Evolutionary conservation across 2,329 filamentous ascomycete genomes (phyloP).

Genomic region (Trichoderma endophyticum): DNA sequence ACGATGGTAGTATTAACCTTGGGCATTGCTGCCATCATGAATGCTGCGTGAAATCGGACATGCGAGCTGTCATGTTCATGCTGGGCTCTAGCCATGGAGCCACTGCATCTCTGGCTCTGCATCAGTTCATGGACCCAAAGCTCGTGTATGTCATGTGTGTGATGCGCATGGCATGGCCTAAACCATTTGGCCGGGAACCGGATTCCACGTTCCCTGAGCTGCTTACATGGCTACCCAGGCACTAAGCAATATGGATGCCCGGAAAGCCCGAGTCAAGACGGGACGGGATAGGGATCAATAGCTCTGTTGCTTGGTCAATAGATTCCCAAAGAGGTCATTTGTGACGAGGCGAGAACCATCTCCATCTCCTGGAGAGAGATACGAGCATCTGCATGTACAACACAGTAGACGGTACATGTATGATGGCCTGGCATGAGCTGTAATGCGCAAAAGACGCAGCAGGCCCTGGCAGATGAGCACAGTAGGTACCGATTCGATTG

Average conservation of each 20-base stretch:
- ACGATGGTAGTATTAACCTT: background rate
- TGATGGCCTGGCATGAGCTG: background rate
- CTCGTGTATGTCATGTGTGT: background rate
- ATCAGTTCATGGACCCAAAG: background rate
- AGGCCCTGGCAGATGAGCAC: constrained; percentile 6
- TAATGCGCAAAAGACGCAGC: background rate
- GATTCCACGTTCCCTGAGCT: background rate
- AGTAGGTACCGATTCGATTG: constrained; percentile 8
- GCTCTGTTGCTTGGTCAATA: constrained; percentile 1
- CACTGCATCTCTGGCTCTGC: background rate
- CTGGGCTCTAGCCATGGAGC: background rate
- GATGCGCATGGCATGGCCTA: background rate
- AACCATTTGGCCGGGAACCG: background rate
- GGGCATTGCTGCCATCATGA: background rate
- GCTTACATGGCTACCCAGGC: background rate
- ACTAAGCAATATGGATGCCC: background rate
- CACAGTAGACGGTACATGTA: background rate
- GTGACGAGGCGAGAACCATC: background rate
- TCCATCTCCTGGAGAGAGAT: background rate
- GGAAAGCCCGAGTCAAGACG: background rate
- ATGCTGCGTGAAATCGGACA: background rate
- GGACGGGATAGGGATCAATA: background rate
- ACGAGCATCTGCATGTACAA: background rate
- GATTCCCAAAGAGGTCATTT: background rate
- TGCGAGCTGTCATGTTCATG: background rate